Percentiles rank a stretch among this genome's conserved stretches.
Evolutionary conservation across 2,329 filamentous ascomycete genomes (phyloP).

Genomic region (Colletotrichum lini): DNA sequence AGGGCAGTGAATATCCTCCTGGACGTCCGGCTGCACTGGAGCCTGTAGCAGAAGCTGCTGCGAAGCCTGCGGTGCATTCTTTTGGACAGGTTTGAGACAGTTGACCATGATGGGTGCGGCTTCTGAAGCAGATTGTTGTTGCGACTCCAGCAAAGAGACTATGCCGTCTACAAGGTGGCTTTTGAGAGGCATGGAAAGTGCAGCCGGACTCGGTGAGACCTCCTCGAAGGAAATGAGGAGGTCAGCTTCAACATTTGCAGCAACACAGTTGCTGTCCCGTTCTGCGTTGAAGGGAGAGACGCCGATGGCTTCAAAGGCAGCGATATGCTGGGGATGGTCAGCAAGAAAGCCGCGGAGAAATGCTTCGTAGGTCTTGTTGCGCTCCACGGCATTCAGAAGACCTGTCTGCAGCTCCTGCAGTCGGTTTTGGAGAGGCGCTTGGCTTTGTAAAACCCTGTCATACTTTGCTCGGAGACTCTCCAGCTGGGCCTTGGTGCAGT

Average conservation of each 20-base stretch:
- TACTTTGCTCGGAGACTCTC: conserved; percentile 26
- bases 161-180: too few species aligned
- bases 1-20: background rate
- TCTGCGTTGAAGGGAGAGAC: background rate
- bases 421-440: background rate
- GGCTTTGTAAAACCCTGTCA: background rate
- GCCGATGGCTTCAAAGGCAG: conserved; percentile 12
- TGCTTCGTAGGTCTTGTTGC: conserved; percentile 23
- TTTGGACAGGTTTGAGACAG: background rate
- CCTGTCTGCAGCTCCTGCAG: conserved; percentile 9
- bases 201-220: too few species aligned
- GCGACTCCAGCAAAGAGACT: background rate
- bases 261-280: background rate
- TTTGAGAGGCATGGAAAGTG: too few species aligned
- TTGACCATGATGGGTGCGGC: background rate
- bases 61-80: too few species aligned
- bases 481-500: conserved; percentile 3
- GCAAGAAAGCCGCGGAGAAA: conserved; percentile 16
- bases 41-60: background rate
- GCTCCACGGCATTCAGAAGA: conserved; percentile 24
- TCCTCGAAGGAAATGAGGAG: conserved; percentile 14
- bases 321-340: conserved; percentile 21
- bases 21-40: too few species aligned
- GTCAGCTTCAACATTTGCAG: background rate
- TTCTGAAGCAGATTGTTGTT: too few species aligned